phyloP scores from a whole-genome alignment of 371 early-diverging fungal genomes.

The Mortierella sp. region DNA sequence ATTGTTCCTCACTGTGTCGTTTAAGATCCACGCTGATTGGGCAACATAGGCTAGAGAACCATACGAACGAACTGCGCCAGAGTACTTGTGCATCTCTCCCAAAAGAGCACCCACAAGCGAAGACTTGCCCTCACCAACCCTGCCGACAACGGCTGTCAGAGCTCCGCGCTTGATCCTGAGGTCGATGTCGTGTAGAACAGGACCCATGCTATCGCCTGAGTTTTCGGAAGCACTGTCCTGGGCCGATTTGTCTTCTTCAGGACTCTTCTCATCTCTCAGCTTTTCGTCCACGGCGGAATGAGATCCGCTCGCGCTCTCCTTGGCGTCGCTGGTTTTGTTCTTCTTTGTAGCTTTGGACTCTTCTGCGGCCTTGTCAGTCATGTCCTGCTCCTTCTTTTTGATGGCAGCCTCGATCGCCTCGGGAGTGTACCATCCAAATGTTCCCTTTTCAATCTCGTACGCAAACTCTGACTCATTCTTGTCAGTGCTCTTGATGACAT shows the following conservation, averaged over 20 bases:
- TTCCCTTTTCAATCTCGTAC: conserved; percentile 7
- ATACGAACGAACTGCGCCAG: conserved; percentile 40
- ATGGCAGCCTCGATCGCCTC: conserved; percentile 17
- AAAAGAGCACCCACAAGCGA: conserved; percentile 80
- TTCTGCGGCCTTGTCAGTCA: conserved; percentile 7
- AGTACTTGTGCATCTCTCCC: conserved; percentile 76
- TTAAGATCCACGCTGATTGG: conserved; percentile 91
- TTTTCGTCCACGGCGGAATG: conserved; percentile 3
- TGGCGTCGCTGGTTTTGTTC: background rate
- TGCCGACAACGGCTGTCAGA: conserved; percentile 81
- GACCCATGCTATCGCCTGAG: conserved; percentile 25
- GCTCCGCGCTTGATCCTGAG: conserved; percentile 69
- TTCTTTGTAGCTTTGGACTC: background rate
- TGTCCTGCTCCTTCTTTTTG: conserved; percentile 23
- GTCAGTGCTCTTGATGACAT: background rate
- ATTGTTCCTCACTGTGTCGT: conserved; percentile 86
- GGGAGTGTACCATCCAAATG: conserved; percentile 18
- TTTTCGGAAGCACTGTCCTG: conserved; percentile 3
- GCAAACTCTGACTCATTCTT: conserved; percentile 1
- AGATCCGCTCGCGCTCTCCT: conserved; percentile 1
- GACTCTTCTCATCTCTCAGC: background rate
- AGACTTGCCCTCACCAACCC: conserved; percentile 88
- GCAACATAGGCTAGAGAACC: conserved; percentile 76
- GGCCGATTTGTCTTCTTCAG: conserved; percentile 5
- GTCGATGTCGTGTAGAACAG: conserved; percentile 70